phyloP scores from a whole-genome alignment of 768 basidiomycete species.

The Trametes elegans region DNA sequence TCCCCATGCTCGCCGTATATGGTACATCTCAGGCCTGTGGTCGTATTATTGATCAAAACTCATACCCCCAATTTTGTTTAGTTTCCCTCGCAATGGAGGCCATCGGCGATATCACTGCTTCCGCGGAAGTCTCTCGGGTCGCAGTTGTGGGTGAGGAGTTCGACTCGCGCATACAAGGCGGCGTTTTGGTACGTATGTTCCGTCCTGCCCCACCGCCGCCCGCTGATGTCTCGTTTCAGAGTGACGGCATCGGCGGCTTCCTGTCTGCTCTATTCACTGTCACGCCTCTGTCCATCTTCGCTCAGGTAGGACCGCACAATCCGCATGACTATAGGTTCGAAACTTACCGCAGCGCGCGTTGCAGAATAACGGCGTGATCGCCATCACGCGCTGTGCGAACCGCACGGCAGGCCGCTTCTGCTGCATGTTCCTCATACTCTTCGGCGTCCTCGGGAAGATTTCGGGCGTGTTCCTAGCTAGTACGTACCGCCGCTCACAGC shows the following conservation, averaged over 20 bases:
- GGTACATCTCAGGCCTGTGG: conserved; percentile 26
- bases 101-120: conserved; percentile 82
- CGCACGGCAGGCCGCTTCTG: conserved; percentile 77
- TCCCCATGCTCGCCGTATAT: conserved; percentile 63
- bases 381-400: conserved; percentile 83
- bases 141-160: conserved; percentile 72
- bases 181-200: conserved; percentile 52
- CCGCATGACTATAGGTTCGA: background rate
- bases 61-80: conserved; percentile 31
- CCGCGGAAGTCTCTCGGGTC: conserved; percentile 78
- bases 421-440: conserved; percentile 74
- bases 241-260: conserved; percentile 81
- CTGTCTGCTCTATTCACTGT: conserved; percentile 80
- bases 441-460: conserved; percentile 78
- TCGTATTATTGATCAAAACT: background rate
- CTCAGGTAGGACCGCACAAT: conserved; percentile 41
- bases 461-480: conserved; percentile 82
- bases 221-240: conserved; percentile 33
- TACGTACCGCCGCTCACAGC: conserved; percentile 28
- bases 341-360: background rate
- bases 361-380: conserved; percentile 79
- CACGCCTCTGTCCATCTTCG: conserved; percentile 76
- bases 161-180: conserved; percentile 81
- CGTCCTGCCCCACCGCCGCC: too few relatives aligned
- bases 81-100: conserved; percentile 80